Base-by-base conservation (phyloP, 1,284 basidiomycete genomes). In the Cryptococcus amylolentus region DNA sequence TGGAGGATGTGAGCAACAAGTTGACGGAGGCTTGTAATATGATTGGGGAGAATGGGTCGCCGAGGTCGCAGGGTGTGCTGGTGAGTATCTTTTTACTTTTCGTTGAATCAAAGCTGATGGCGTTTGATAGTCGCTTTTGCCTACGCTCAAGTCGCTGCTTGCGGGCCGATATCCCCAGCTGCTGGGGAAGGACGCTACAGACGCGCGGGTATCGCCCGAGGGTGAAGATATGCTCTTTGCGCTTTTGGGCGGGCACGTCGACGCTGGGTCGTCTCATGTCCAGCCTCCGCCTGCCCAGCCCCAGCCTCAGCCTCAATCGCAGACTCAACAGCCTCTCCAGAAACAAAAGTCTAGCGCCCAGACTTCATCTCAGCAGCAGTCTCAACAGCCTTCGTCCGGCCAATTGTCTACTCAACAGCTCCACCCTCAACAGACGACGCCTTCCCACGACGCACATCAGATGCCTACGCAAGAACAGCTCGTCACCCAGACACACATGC, bases 181-280 rank as follows among this genome's bases (percentile, higher is more conserved):
- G 27, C 40, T 69, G 31, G 63, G 68, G n/a, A 54, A 63, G 43
- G 58, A 61, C 16, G 6, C 51, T 4, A 38, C 56, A 4, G 55
- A 56, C 5, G 59, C 50, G 14, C 46, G 52, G 5, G 51, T 66
- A 27, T 64, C 63, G 12, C 51, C 51, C 8, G 64, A 71, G 46
- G 65, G 64, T 13, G 72, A 73, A 54, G 70, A 75, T 55, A 74
- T 74, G 71, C 57, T 75, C 13, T 75, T 69, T 51, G 67, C 70
- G 5, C 59, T 75, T 2, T 61, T 75, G 10, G 73, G 73, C 13
- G 73, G 73, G 8, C 64, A 68, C 14, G 69, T 73, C n/a, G 66
- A 68, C 26, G 58, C 52, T 18, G 38, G 31, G 31, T 35, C 31
- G 31, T 35, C 31, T 4, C 31, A 35, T 10, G 26, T 43, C 35